Percentiles rank a stretch among this genome's conserved stretches.
phyloP scores from a whole-genome alignment of 2,329 filamentous ascomycete species.

The Calonectria hongkongensis region DNA sequence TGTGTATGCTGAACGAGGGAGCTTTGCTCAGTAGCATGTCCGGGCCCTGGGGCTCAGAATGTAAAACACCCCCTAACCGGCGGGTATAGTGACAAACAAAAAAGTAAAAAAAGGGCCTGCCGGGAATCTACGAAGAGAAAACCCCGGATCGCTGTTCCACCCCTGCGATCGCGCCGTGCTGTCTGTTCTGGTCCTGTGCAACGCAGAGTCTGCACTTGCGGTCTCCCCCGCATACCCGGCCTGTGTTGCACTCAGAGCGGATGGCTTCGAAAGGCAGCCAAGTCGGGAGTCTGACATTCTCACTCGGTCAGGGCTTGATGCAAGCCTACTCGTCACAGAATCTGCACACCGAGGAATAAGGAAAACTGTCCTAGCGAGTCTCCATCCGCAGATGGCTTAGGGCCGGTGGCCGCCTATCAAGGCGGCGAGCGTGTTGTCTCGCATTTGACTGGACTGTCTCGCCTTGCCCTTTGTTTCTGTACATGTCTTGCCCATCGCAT shows the following conservation, averaged over 20 bases:
- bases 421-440: constrained; percentile 7
- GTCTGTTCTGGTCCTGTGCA: constrained; percentile 27
- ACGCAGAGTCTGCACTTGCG: constrained; percentile 30
- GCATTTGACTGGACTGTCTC: constrained; percentile 38
- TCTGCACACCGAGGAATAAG: constrained; percentile 7
- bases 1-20: background rate
- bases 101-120: constrained; percentile 4
- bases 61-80: constrained; percentile 18
- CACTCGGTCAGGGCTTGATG: constrained; percentile 35
- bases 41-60: constrained; percentile 1
- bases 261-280: constrained; percentile 10
- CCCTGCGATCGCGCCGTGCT: constrained; percentile 28
- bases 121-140: constrained; percentile 27
- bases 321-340: constrained; percentile 12
- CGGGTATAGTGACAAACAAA: constrained; percentile 15
- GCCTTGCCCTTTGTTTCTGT: constrained; percentile 36
- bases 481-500: constrained; percentile 47
- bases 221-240: constrained; percentile 36
- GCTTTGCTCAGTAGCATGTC: background rate
- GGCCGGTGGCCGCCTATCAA: constrained; percentile 35
- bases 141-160: constrained; percentile 29
- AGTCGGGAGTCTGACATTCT: constrained; percentile 19
- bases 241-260: constrained; percentile 28
- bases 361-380: constrained; percentile 30
- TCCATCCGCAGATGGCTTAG: constrained; percentile 28